Conservation (phyloP, 176 grass and related monocot species). For the Aegilops sharonensis region DNA sequence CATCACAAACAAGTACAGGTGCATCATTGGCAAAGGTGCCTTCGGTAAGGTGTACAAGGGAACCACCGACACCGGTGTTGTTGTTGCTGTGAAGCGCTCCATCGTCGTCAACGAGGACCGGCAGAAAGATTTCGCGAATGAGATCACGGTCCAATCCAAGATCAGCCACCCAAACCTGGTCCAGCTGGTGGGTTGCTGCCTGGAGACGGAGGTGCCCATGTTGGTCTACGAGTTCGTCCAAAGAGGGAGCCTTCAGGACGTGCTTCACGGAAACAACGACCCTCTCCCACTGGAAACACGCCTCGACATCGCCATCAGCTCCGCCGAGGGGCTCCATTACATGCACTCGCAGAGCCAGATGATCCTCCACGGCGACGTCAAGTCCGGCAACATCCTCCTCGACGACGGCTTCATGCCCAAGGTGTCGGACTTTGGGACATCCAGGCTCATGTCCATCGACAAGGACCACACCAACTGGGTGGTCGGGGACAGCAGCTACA, state of each 20-base stretch:
- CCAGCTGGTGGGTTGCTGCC: background rate
- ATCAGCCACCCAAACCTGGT: background rate
- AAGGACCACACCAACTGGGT: background rate
- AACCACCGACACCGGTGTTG: background rate
- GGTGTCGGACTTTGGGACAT: background rate
- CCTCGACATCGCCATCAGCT: background rate
- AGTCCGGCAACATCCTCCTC: background rate
- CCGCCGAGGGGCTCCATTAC: background rate
- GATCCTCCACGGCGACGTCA: background rate
- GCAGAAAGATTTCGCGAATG: background rate
- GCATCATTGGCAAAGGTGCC: background rate
- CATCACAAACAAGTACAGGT: background rate
- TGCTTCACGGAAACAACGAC: background rate
- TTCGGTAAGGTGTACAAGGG: conserved; percentile 1
- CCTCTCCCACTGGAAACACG: background rate
- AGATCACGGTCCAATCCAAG: background rate
- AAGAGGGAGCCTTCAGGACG: background rate
- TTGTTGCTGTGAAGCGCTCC: background rate
- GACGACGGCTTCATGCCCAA: background rate
- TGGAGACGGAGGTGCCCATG: background rate
- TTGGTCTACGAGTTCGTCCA: background rate
- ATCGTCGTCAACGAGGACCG: background rate
- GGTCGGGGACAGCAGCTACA: background rate
- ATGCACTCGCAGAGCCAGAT: background rate
- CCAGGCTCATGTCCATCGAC: background rate